Percentiles rank a stretch among this genome's conserved stretches.
Conservation (phyloP, 2,329 filamentous ascomycete genomes). For the Talaromyces sp. region DNA sequence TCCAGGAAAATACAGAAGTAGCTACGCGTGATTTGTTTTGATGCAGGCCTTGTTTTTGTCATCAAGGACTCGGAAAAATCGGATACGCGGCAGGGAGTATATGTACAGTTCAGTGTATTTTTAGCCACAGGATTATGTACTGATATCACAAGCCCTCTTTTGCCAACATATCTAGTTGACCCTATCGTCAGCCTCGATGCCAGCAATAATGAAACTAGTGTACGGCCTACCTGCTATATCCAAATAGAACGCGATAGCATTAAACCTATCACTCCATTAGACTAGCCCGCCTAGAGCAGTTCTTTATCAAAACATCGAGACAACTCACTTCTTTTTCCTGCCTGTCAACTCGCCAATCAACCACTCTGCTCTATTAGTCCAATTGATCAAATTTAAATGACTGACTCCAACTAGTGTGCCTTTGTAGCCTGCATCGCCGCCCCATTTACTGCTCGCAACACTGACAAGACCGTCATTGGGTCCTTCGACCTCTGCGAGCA, state of each 20-base stretch:
- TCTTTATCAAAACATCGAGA: not conserved
- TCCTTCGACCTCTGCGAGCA: constrained; percentile 51
- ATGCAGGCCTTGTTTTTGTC: no score
- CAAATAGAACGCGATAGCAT: constrained; percentile 60
- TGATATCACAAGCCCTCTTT: constrained; percentile 52
- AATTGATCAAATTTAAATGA: constrained; percentile 62
- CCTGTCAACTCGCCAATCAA: constrained; percentile 53
- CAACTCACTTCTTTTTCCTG: constrained; percentile 49
- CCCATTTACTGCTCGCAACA: constrained; percentile 56
- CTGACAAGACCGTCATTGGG: constrained; percentile 60
- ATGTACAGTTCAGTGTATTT: not conserved
- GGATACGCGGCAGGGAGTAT: not conserved
- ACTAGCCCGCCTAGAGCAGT: not conserved
- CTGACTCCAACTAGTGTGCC: constrained; percentile 59
- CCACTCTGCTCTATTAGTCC: constrained; percentile 59
- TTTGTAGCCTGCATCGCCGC: constrained; percentile 49
- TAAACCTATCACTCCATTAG: constrained; percentile 43
- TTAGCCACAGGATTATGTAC: not conserved
- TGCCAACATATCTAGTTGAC: constrained; percentile 56
- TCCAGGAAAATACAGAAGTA: not conserved
- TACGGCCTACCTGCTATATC: constrained; percentile 55
- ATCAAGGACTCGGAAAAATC: not conserved
- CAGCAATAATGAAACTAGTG: not conserved
- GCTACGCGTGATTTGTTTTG: not conserved
- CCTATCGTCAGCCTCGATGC: constrained; percentile 1